These are phyloP conservation scores for Didymella arachidicola DNA, from an alignment of 2,329 filamentous ascomycete species.

Conservation along the genomic window DNA sequence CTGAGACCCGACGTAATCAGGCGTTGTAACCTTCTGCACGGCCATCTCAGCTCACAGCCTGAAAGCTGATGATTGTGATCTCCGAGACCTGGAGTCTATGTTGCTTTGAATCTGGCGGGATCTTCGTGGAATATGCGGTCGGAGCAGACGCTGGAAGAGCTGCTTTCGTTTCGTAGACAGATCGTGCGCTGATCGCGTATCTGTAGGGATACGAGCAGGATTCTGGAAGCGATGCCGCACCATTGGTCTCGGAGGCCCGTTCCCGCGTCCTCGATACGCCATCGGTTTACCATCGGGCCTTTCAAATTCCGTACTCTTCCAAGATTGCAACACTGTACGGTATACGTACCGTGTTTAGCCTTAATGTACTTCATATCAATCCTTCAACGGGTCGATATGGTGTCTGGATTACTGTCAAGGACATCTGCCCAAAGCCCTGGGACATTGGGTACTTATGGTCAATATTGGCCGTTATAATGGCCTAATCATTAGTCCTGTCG, in stretches of 20 bases:
- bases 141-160: not conserved
- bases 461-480: not conserved
- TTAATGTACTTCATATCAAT: not conserved
- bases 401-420: not conserved
- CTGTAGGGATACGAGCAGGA: not conserved
- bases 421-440: not conserved
- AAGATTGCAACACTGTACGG: not conserved
- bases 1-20: not conserved
- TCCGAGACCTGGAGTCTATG: not conserved
- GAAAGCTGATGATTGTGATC: not conserved
- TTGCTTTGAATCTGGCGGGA: not conserved
- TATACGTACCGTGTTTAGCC: not conserved
- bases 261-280: slow-evolving; percentile 4
- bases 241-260: not conserved
- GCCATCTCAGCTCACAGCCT: not conserved
- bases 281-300: not conserved
- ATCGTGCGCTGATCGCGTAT: not conserved
- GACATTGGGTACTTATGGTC: not conserved
- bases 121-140: not conserved
- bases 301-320: slow-evolving; percentile 1
- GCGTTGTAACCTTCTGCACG: not conserved
- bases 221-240: not conserved
- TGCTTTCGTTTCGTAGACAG: not conserved
- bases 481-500: not conserved
- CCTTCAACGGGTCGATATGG: not conserved